Conservation (phyloP, 2,329 filamentous ascomycete species). For the Penicillium sp. region DNA sequence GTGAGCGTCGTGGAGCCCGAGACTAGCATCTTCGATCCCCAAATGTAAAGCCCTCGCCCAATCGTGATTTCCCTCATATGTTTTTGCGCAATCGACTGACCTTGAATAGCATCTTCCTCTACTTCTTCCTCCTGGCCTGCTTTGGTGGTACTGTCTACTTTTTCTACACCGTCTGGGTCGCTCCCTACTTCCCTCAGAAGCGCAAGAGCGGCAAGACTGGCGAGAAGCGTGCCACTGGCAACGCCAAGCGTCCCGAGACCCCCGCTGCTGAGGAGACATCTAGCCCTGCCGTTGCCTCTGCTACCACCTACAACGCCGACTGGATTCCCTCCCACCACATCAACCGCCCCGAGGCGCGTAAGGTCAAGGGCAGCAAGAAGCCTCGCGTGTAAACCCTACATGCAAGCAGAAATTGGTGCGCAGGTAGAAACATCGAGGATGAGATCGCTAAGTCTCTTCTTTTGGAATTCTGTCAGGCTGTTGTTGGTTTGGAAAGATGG, state of each 20-base stretch:
- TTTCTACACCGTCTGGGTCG: conserved; percentile 98
- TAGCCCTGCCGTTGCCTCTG: conserved; percentile 70
- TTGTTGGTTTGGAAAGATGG: conserved; percentile 5
- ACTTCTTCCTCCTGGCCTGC: conserved; percentile 80
- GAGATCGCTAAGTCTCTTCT: conserved; percentile 2
- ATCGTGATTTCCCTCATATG: conserved; percentile 1
- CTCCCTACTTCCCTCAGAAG: conserved; percentile 89
- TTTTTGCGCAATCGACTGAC: conserved; percentile 20
- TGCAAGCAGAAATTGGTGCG: conserved; percentile 6
- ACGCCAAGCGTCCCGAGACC: conserved; percentile 69
- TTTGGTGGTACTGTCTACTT: conserved; percentile 88
- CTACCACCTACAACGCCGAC: conserved; percentile 83
- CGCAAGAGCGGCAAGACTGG: conserved; percentile 28
- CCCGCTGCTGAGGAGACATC: conserved; percentile 66
- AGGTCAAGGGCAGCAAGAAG: conserved; percentile 58
- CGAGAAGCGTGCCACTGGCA: conserved; percentile 53
- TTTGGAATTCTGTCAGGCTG: conserved; percentile 3
- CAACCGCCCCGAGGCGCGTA: conserved; percentile 75
- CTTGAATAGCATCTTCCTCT: conserved; percentile 83
- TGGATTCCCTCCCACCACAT: conserved; percentile 93
- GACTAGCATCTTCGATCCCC: conserved; percentile 89
- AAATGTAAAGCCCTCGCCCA: conserved; percentile 71
- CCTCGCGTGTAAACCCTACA: conserved; percentile 34
- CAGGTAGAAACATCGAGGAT: conserved; percentile 5
- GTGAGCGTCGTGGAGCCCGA: conserved; percentile 89